These are phyloP conservation scores for Arabidopsis hybrid DNA, from an alignment of 441 rosid species.

Conservation along the genomic window DNA sequence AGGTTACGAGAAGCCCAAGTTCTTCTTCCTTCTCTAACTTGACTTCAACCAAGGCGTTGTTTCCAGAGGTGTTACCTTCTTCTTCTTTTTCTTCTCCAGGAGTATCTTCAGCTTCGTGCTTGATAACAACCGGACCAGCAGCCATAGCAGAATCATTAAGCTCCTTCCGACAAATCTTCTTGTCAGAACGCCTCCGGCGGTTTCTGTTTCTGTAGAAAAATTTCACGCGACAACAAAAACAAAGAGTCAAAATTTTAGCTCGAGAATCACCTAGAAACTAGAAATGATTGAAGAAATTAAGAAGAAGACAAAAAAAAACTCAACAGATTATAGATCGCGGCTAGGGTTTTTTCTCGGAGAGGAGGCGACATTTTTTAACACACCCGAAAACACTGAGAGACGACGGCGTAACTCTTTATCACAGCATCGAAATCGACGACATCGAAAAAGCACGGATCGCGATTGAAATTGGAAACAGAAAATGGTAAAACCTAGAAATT, in stretches of 20 bases:
- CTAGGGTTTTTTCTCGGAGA: conserved; percentile 29
- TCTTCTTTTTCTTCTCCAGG: neutral
- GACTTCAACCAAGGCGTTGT: conserved; percentile 28
- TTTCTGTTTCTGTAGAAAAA: conserved; percentile 13
- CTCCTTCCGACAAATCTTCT: conserved; percentile 13
- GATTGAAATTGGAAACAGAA: neutral
- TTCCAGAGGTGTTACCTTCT: conserved; percentile 6
- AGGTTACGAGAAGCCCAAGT: conserved; percentile 39
- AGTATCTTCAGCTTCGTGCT: neutral
- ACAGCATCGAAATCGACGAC: conserved; percentile 27
- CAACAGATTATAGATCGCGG: conserved; percentile 22
- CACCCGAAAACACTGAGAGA: neutral
- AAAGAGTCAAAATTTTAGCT: neutral
- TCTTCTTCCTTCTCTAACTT: conserved; percentile 50
- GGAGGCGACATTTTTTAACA: conserved; percentile 14
- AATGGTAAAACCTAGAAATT: neutral
- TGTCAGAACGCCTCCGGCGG: neutral
- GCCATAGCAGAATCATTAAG: conserved; percentile 12
- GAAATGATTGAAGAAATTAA: conserved; percentile 2
- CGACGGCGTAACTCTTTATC: conserved; percentile 5
- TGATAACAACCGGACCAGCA: conserved; percentile 7
- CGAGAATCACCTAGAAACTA: neutral
- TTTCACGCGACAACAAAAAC: neutral
- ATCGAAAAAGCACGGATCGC: conserved; percentile 7
- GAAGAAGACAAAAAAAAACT: neutral